Conservation (phyloP, 257 asterid species). For the Solanum sejunctum region DNA sequence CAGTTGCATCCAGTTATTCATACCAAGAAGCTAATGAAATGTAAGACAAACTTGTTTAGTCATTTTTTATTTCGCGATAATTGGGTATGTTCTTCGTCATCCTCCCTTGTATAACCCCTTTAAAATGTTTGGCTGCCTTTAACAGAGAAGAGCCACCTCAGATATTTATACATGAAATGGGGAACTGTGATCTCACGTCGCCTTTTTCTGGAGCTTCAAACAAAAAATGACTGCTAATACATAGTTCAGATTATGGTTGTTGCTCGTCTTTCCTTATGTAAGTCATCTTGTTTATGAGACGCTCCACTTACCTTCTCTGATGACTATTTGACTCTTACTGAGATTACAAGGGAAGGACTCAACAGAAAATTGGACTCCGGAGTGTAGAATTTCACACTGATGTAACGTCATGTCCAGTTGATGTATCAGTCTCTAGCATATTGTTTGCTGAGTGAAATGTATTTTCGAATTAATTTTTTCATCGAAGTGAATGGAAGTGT, state of each 20-base stretch:
- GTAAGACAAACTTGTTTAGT: constrained; percentile 16
- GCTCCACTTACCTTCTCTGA: not conserved
- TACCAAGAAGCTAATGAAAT: constrained; percentile 74
- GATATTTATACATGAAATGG: constrained; percentile 39
- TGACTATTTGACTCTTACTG: not conserved
- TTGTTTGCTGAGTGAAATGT: not conserved
- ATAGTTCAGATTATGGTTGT: not conserved
- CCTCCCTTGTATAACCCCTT: not conserved
- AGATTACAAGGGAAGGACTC: not conserved
- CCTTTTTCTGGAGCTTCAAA: constrained; percentile 4
- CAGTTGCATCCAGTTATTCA: constrained; percentile 64
- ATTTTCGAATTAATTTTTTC: not conserved
- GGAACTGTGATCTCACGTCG: constrained; percentile 10
- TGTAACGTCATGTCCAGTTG: not conserved
- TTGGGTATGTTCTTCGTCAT: not conserved
- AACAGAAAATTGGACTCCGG: not conserved
- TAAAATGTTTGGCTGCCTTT: not conserved
- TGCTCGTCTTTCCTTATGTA: not conserved
- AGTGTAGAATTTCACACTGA: not conserved
- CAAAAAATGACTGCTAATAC: constrained; percentile 6
- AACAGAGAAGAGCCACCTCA: constrained; percentile 68
- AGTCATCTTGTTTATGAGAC: not conserved
- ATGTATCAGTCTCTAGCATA: not conserved
- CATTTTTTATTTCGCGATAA: not conserved
- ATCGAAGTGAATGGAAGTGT: not conserved